Percentiles rank a stretch among this genome's conserved stretches.
These are phyloP conservation scores for Pistacia vera DNA, from an alignment of 345 rosid species.

Conservation along the genomic window DNA sequence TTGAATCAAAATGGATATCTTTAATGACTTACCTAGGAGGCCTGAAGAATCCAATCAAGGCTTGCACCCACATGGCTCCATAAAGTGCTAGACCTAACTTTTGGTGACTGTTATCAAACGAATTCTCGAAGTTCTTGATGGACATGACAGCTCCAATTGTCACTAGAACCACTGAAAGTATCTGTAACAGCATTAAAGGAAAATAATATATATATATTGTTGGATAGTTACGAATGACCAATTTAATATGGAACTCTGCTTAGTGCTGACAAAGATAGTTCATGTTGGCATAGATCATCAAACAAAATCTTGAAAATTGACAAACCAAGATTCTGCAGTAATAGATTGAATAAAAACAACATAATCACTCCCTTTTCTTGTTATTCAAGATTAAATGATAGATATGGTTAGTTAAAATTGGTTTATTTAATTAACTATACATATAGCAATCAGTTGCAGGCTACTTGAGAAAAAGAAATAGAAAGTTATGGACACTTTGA, in stretches of 20 bases:
- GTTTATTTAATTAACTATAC: not conserved
- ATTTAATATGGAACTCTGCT: too few species aligned
- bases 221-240: too few species aligned
- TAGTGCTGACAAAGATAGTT: too few species aligned
- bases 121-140: conserved; percentile 54
- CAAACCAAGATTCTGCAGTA: too few species aligned
- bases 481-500: conserved; percentile 37
- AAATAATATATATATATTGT: not conserved
- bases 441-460: not conserved
- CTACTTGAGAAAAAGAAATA: not conserved
- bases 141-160: conserved; percentile 65
- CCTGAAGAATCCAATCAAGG: conserved; percentile 50
- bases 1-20: too few species aligned
- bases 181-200: conserved; percentile 24
- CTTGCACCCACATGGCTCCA: conserved; percentile 60
- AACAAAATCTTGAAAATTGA: too few species aligned
- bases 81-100: conserved; percentile 63
- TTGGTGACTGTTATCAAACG: conserved; percentile 66
- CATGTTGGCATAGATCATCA: too few species aligned
- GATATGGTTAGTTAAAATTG: conserved; percentile 8
- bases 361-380: conserved; percentile 6
- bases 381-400: not conserved
- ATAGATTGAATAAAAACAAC: not conserved
- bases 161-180: conserved; percentile 46
- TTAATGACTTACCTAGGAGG: conserved; percentile 38